phyloP scores from a whole-genome alignment of 495 filamentous ascomycete genomes.

The Podospora pseudocomata region DNA sequence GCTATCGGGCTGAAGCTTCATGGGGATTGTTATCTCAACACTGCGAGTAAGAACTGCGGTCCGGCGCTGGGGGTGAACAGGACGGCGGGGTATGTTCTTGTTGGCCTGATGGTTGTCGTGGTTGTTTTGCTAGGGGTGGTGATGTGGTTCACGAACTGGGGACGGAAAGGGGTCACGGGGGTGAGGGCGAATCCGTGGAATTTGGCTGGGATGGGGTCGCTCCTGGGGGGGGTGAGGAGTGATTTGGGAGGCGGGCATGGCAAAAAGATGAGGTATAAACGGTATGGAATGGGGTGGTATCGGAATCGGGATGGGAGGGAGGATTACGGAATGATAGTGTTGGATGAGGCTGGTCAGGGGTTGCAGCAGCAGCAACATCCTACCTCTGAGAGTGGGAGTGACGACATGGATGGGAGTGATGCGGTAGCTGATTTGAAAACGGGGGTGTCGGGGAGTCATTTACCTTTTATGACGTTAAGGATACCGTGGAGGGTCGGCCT shows the following conservation, averaged over 20 bases:
- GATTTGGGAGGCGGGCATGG: conserved; percentile 18
- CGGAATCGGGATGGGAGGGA: conserved; percentile 19
- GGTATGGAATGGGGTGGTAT: conserved; percentile 30
- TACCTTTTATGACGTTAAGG: conserved; percentile 32
- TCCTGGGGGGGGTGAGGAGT: conserved; percentile 18
- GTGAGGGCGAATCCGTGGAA: conserved; percentile 36
- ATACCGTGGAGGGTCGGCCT: conserved; percentile 29
- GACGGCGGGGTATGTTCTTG: conserved; percentile 25
- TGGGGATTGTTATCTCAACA: conserved; percentile 29
- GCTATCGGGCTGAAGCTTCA: conserved; percentile 37
- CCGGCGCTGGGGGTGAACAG: conserved; percentile 31
- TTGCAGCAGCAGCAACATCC: conserved; percentile 9
- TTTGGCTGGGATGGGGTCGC: conserved; percentile 32
- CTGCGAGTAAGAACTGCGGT: conserved; percentile 26
- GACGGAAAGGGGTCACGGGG: conserved; percentile 32
- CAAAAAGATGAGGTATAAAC: conserved; percentile 18
- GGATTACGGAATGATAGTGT: conserved; percentile 33
- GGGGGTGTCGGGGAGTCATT: conserved; percentile 3
- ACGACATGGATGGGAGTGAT: conserved; percentile 14
- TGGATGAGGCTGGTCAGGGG: conserved; percentile 29
- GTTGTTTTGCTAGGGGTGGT: conserved; percentile 25
- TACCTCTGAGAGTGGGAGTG: background rate
- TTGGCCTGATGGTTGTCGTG: conserved; percentile 28
- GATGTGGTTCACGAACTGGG: conserved; percentile 20
- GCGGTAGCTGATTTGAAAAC: background rate